Percentiles rank a stretch among this genome's conserved stretches.
phyloP scores from a whole-genome alignment of 305 asterid species.

The Vinca major region DNA sequence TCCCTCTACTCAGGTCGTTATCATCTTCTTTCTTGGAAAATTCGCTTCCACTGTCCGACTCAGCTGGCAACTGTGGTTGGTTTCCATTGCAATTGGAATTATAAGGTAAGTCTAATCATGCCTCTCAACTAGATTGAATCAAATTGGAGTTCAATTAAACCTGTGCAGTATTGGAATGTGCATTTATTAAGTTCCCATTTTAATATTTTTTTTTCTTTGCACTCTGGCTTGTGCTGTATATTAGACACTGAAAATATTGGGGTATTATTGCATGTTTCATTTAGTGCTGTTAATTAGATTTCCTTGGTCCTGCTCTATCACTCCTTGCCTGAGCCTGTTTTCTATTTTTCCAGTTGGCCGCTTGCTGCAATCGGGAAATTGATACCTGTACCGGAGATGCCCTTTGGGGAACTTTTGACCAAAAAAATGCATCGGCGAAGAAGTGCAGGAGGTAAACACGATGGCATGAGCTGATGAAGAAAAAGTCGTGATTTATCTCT shows the following conservation, averaged over 20 bases:
- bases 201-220: neutral
- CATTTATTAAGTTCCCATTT: neutral
- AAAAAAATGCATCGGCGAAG: conserved; percentile 22
- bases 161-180: neutral
- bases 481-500: no score
- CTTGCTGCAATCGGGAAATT: conserved; percentile 72
- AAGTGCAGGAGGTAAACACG: conserved; percentile 19
- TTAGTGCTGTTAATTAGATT: neutral
- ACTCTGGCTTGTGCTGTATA: neutral
- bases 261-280: neutral
- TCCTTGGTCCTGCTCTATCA: neutral
- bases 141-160: neutral
- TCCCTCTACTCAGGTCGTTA: conserved; percentile 27
- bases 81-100: conserved; percentile 33
- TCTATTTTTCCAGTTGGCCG: conserved; percentile 59
- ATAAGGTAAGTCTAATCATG: conserved; percentile 24
- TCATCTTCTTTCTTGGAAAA: conserved; percentile 41
- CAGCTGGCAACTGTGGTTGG: conserved; percentile 46
- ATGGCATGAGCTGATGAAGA: neutral
- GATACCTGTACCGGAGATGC: conserved; percentile 68
- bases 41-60: conserved; percentile 35
- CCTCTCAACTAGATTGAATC: neutral
- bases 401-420: conserved; percentile 37
- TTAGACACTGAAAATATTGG: neutral
- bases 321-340: neutral